Base-by-base conservation (phyloP, 352 stramenopile genomes). In the Globisporangium perplexum region DNA sequence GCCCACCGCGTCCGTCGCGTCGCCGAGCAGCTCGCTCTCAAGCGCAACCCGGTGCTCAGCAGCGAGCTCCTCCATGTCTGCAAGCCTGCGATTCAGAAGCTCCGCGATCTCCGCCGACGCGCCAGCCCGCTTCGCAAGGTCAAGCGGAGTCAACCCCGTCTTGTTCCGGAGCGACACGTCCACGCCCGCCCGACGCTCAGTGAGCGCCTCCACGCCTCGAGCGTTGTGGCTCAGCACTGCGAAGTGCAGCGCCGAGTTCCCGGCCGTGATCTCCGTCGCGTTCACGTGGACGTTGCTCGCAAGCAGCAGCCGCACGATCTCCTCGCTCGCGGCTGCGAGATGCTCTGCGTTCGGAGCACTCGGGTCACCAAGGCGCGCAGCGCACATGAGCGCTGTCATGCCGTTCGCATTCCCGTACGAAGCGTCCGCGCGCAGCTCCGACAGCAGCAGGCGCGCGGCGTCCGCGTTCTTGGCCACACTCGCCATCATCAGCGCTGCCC, bases 401-500 rank as follows among this genome's bases (percentile, higher is more conserved):
- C 77, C 72, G 35, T 63, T 77, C 12, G 62, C 63, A 41, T 94
- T 94, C 7, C 51, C 59, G 50, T 58, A 48, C 5, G 54, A 66
- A 20, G 69, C 45, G 51, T 65, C 71, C 6, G 78, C 79, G 15
- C 65, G 56, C 12, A 91, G 60, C 2, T 72, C 60, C 0, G 74
- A 49, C 3, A 85, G 31, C 15, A 94, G 52, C 11, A 75, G 38
- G n/a, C 68, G 55, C 45, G 71, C 82, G 3, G 72, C 80, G 5
- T 47, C 61, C 7, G 71, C 67, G 47, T 88, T 86, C 65, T 94
- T 94, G 14, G 76, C 76, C 33, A 90, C 83, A 24, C 84, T 88
- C 23, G 84, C 84, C 71, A 94, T 88, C 84, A 94, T 94, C 14
- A 94, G 62, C 28, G 84, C 84, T 94, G 49, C 4, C 10, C 15